Percentiles rank a stretch among this genome's conserved stretches.
These are phyloP conservation scores for Puccinia polysora DNA, from an alignment of 1,284 basidiomycete species.

Conservation along the genomic window DNA sequence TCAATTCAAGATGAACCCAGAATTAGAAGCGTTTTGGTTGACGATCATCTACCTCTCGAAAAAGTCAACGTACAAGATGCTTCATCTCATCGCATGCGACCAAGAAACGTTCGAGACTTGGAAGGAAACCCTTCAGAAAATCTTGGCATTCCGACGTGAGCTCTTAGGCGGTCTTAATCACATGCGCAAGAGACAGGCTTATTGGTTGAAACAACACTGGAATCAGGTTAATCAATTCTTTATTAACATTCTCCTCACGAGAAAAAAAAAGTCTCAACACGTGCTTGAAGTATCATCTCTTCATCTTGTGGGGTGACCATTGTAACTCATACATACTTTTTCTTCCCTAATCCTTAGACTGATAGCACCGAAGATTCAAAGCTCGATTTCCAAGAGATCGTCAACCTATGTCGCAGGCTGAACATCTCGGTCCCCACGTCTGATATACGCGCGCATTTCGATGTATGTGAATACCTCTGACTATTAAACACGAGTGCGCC, in stretches of 20 bases:
- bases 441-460: conserved; percentile 65
- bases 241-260: conserved; percentile 65
- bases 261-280: too few species aligned
- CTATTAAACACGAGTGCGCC: too few species aligned
- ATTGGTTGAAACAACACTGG: conserved; percentile 50
- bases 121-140: conserved; percentile 55
- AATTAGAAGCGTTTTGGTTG: conserved; percentile 56
- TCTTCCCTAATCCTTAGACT: conserved; percentile 45
- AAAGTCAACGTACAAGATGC: conserved; percentile 77
- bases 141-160: conserved; percentile 51
- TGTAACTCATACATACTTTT: conserved; percentile 40
- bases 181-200: conserved; percentile 61
- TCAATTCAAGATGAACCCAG: conserved; percentile 61
- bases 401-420: conserved; percentile 68
- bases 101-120: conserved; percentile 63
- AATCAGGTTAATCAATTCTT: conserved; percentile 53
- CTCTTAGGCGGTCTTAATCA: conserved; percentile 40
- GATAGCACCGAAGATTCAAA: conserved; percentile 58
- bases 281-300: conserved; percentile 37
- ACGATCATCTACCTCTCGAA: conserved; percentile 58
- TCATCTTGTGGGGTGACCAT: conserved; percentile 45
- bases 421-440: conserved; percentile 66
- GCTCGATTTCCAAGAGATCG: conserved; percentile 68
- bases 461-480: conserved; percentile 56
- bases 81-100: conserved; percentile 78